Base-by-base conservation (phyloP, 164 flowering plant species). In the Nymphaea thermarum region DNA sequence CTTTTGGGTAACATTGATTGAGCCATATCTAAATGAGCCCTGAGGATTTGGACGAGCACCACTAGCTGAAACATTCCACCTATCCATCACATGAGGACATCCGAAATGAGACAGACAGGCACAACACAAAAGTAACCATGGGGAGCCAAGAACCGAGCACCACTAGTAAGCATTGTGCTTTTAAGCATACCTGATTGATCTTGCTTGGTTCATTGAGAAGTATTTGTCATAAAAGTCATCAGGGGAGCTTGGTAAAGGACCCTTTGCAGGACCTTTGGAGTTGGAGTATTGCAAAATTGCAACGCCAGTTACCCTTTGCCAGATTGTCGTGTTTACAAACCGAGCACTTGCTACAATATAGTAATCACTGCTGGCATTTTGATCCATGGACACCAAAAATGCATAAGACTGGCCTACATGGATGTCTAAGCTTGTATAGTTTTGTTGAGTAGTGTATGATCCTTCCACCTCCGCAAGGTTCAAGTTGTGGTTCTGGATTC, bases 1-100 rank as follows among this genome's bases (percentile, higher is more conserved):
- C 25, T 74, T 63, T 11, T 84, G 75, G 3, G 91, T 86, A 5
- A 88, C 82, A 69, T 86, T 82, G 61, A 90, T 90, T 18, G 59
- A 51, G 43, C 96, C 94, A 70, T 88, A 90, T 70, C 74, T 86
- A 64, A 78, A 90, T 42, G 94, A 88, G 0, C 96, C 96, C 70
- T 90, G 96, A 6, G 96, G 91, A 69, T 90, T 90, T 42, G 96
- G 93, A 5, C 96, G 87, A 73, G 93, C 91, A 68, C 85, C 96
- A 78, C 93, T 82, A 10, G 93, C 91, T 68, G 86, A 67, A 4
- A 71, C 82, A 72, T 90, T 86, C 79, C 68, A 77, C 81, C 93
- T 87, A 72, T 44, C 42, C 64, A 62, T 62, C 12, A 62, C 36
- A 41, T 51, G 14, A 16, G 60, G 60, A 16, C 16, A 16, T 11